Conservation (phyloP, 2,329 filamentous ascomycete genomes). For the Monosporascus sp. region DNA sequence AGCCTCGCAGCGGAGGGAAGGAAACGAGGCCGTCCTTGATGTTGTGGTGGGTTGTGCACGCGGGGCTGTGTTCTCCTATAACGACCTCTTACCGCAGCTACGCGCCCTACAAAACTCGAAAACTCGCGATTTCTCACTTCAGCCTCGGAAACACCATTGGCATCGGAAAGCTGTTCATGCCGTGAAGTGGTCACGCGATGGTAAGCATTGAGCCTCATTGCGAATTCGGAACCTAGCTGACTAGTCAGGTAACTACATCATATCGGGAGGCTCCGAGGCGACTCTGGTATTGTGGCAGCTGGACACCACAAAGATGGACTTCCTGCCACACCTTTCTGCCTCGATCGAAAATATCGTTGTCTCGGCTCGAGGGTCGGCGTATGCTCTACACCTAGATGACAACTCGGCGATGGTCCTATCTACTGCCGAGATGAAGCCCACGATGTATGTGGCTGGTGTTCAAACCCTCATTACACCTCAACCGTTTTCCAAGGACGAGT, state of each 20-base stretch:
- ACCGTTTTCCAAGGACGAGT: constrained; percentile 45
- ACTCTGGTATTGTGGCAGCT: constrained; percentile 91
- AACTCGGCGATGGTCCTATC: constrained; percentile 90
- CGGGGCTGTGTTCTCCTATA: constrained; percentile 78
- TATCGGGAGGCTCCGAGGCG: constrained; percentile 88
- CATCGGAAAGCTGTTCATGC: constrained; percentile 78
- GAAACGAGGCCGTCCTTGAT: constrained; percentile 49
- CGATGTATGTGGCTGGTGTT: constrained; percentile 77
- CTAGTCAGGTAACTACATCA: constrained; percentile 74
- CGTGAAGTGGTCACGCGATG: constrained; percentile 89
- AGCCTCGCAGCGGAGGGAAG: constrained; percentile 23
- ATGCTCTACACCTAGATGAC: constrained; percentile 80
- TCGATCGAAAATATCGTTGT: constrained; percentile 81
- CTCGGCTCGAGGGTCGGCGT: constrained; percentile 73
- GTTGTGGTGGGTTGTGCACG: constrained; percentile 71
- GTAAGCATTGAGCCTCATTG: constrained; percentile 41
- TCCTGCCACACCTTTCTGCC: constrained; percentile 84
- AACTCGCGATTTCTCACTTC: constrained; percentile 43
- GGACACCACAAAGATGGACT: constrained; percentile 76
- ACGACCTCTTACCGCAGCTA: constrained; percentile 62
- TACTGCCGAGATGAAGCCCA: constrained; percentile 82
- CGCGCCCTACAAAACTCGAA: constrained; percentile 36
- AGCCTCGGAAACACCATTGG: constrained; percentile 77
- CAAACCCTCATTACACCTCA: constrained; percentile 58
- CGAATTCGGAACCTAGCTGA: constrained; percentile 11